Percentiles rank a stretch among this genome's conserved stretches.
Conservation (phyloP, 1,284 basidiomycete species). For the Trametes sp. region DNA sequence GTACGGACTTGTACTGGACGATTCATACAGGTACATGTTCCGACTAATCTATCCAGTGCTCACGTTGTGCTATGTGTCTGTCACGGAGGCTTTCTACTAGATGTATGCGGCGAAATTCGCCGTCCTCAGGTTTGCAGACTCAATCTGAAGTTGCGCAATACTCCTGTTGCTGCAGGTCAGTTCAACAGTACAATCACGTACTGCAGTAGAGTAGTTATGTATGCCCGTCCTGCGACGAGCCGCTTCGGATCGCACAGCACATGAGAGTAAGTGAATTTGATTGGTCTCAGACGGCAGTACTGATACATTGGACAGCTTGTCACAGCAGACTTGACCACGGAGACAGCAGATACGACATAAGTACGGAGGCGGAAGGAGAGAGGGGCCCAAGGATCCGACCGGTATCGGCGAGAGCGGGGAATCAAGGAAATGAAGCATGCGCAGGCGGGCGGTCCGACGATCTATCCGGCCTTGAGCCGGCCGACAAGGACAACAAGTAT, state of each 20-base stretch:
- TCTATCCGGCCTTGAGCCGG: background rate
- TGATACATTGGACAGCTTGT: conserved; percentile 35
- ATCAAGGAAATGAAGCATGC: conserved; percentile 15
- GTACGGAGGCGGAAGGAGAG: conserved; percentile 15
- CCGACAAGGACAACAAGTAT: background rate
- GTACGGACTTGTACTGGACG: conserved; percentile 6
- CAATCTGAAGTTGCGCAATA: too few relatives aligned
- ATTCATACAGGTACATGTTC: background rate
- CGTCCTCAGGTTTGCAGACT: too few relatives aligned
- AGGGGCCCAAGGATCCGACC: background rate
- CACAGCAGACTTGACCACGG: conserved; percentile 33
- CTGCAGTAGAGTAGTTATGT: too few relatives aligned
- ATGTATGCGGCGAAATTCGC: too few relatives aligned
- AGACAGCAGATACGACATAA: conserved; percentile 36
- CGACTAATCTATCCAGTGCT: conserved; percentile 4
- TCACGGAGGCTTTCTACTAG: too few relatives aligned
- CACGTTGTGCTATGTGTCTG: too few relatives aligned
- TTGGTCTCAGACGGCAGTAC: conserved; percentile 29
- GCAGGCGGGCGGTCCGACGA: background rate
- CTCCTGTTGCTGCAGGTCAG: too few relatives aligned
- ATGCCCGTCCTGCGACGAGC: too few relatives aligned
- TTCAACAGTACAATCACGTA: too few relatives aligned
- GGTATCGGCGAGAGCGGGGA: background rate
- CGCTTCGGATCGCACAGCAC: too few relatives aligned
- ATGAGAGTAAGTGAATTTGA: conserved; percentile 6